Evolutionary conservation across 108 stramenopile genomes (phyloP).

Genomic region (Cylindrotheca fusiformis): DNA sequence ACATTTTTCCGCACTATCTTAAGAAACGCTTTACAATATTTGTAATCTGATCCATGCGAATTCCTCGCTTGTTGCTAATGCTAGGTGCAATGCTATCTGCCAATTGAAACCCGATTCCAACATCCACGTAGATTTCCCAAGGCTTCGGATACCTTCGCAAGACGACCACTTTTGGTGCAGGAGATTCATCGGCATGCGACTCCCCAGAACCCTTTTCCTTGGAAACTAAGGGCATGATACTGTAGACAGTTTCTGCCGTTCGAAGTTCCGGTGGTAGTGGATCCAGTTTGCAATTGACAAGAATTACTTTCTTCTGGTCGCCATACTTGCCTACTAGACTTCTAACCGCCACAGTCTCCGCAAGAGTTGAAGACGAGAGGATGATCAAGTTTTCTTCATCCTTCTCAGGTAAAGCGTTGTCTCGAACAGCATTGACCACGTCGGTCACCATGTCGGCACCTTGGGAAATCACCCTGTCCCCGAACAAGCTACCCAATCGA

Average conservation of each 20-base stretch:
- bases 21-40: not conserved
- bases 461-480: constrained; percentile 26
- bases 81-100: constrained; percentile 13
- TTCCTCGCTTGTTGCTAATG: not conserved
- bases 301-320: constrained; percentile 30
- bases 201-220: constrained; percentile 9
- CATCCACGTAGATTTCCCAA: constrained; percentile 52
- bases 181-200: constrained; percentile 7
- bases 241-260: constrained; percentile 41
- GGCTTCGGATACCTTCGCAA: constrained; percentile 51
- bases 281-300: constrained; percentile 50
- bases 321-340: constrained; percentile 31
- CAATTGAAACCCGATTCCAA: constrained; percentile 47
- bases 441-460: constrained; percentile 43
- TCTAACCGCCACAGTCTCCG: constrained; percentile 50
- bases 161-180: constrained; percentile 38
- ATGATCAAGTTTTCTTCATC: constrained; percentile 48
- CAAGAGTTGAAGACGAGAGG: constrained; percentile 28
- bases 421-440: constrained; percentile 31
- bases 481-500: constrained; percentile 54
- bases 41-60: not conserved
- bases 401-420: constrained; percentile 29
- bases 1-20: too few relatives aligned
- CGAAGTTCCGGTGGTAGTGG: constrained; percentile 39
- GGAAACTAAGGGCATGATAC: constrained; percentile 43